phyloP scores from a whole-genome alignment of 2,329 filamentous ascomycete species.

The Calonectria henricotiae region DNA sequence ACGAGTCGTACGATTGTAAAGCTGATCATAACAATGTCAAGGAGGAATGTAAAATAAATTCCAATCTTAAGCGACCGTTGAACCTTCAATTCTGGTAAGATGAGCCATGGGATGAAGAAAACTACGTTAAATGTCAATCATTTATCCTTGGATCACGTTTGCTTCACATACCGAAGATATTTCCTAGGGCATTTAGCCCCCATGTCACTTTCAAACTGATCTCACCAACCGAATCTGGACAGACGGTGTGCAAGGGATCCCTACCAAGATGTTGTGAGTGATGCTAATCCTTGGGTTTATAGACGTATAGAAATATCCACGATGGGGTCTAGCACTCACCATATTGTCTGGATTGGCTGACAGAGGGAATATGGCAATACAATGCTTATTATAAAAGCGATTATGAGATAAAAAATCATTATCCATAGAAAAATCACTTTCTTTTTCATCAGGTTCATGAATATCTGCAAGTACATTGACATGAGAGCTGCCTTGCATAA shows the following conservation, averaged over 20 bases:
- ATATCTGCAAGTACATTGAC: slow-evolving; percentile 11
- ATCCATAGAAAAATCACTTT: not conserved
- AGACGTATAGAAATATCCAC: too few relatives aligned
- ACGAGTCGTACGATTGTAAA: not conserved
- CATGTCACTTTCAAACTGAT: not conserved
- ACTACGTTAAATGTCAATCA: not conserved
- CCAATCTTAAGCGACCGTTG: not conserved
- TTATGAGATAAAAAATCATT: not conserved
- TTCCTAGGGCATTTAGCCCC: not conserved
- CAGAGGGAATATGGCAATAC: not conserved
- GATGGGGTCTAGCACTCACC: not conserved
- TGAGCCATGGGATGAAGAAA: not conserved
- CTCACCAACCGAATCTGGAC: not conserved
- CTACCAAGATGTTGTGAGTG: not conserved
- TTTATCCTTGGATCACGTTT: too few relatives aligned
- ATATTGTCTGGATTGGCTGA: not conserved
- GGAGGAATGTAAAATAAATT: not conserved
- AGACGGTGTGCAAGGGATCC: not conserved
- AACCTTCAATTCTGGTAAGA: not conserved
- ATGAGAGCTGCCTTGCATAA: not conserved
- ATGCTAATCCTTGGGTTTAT: too few relatives aligned
- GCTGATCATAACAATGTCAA: not conserved
- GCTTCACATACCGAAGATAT: not conserved
- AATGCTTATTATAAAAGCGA: not conserved
- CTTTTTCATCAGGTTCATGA: not conserved